Conservation (phyloP, 176 grass and related monocot genomes). For the Carex scoparia region DNA sequence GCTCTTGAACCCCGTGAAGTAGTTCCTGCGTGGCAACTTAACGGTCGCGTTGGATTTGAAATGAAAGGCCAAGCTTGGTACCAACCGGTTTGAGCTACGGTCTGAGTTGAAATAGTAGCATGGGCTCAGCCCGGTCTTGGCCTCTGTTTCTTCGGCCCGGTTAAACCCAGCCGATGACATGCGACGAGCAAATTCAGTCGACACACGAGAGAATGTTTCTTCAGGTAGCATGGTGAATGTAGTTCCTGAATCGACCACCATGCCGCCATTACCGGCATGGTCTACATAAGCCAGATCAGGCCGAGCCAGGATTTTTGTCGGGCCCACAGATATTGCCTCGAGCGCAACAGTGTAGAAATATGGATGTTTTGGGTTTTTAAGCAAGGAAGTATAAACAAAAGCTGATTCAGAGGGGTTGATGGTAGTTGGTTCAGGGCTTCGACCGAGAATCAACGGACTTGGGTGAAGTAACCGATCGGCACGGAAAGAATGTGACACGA, state of each 20-base stretch:
- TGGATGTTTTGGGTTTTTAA: conserved; percentile 75
- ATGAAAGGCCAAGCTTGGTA: conserved; percentile 58
- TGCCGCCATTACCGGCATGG: conserved; percentile 71
- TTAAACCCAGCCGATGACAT: conserved; percentile 50
- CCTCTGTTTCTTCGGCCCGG: conserved; percentile 36
- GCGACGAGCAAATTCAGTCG: conserved; percentile 41
- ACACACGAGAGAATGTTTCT: conserved; percentile 49
- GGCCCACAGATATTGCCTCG: conserved; percentile 47
- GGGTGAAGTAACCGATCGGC: conserved; percentile 47
- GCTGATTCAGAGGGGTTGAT: not conserved
- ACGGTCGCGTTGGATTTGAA: conserved; percentile 71
- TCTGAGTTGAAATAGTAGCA: conserved; percentile 49
- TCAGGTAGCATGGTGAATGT: conserved; percentile 87
- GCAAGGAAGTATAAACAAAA: conserved; percentile 81
- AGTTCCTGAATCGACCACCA: conserved; percentile 86
- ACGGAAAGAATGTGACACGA: conserved; percentile 78
- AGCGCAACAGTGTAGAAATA: conserved; percentile 90
- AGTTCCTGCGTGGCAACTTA: conserved; percentile 68
- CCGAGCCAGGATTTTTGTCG: conserved; percentile 24
- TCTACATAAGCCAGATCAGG: conserved; percentile 45
- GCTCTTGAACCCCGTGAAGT: conserved; percentile 85
- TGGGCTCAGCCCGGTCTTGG: conserved; percentile 45
- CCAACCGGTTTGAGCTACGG: conserved; percentile 25
- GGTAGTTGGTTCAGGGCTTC: conserved; percentile 27
- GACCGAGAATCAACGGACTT: conserved; percentile 83